Evolutionary conservation across 768 basidiomycete genomes (phyloP).

Genomic region (Suillus brevipes): DNA sequence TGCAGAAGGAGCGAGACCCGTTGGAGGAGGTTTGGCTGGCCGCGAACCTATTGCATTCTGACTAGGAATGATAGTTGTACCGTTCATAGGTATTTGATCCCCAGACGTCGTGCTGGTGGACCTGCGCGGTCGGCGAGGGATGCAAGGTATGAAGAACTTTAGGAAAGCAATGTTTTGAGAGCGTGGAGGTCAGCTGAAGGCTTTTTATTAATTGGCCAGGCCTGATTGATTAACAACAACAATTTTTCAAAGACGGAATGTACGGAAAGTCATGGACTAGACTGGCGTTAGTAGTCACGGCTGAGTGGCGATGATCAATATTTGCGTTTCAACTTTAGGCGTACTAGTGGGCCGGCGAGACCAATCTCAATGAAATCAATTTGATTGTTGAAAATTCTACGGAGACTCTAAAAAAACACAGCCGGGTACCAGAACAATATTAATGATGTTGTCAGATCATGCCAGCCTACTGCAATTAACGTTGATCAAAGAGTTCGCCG

Average conservation of each 20-base stretch:
- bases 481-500: too few species aligned
- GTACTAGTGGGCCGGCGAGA: not conserved
- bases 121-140: conserved; percentile 29
- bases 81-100: conserved; percentile 46
- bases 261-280: not conserved
- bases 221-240: conserved; percentile 1
- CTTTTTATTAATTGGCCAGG: conserved; percentile 5
- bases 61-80: conserved; percentile 30
- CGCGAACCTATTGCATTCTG: conserved; percentile 39
- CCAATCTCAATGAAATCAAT: not conserved
- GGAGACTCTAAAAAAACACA: not conserved
- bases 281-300: not conserved
- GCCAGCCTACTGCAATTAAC: not conserved
- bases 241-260: conserved; percentile 2
- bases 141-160: conserved; percentile 26
- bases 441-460: not conserved
- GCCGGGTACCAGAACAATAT: not conserved
- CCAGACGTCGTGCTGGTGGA: conserved; percentile 22
- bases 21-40: conserved; percentile 51
- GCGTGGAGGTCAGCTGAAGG: conserved; percentile 13
- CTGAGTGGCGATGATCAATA: not conserved
- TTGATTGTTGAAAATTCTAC: not conserved
- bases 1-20: conserved; percentile 60
- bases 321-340: not conserved
- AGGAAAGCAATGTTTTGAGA: conserved; percentile 26